Evolutionary conservation across 106 monocot species (phyloP), one percentile per base, ranked within the genome.

Genomic region (Platanthera guangdongensis): DNA sequence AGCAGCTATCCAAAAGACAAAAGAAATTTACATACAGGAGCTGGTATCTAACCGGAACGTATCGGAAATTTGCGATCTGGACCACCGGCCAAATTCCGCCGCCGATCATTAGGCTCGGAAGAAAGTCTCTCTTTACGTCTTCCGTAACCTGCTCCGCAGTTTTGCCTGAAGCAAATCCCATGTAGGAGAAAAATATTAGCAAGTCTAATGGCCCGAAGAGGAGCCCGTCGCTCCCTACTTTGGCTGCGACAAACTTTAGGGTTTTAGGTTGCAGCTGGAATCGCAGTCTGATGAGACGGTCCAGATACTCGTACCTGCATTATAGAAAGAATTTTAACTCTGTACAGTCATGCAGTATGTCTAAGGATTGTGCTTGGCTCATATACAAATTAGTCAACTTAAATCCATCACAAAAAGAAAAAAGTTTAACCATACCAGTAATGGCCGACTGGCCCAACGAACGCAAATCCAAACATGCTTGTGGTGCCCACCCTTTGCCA

Each of bases 11-110:
- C 53, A 94, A 83, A 68, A 97, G 77, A 78, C 97, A 97, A 74
- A 97, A 97, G 13, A 92, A 75, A 82, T 97, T 97, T 73, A 94
- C 97, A 79, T 97, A 97, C 3, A 97, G 94, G 47, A 97, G 91
- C 62, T 97, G 97, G 52, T 94, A 97, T 74, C 88, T 75, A 51
- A 97, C 97, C 0, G 97, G 97, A 54, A 97, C 80, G 81, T 83
- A 97, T 75, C 97, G 82, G 81, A 97, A 97, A 79, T 97, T 97
- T 4, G 87, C 93, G 47, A 97, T 65, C 81, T 97, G 97, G 28
- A 97, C 84, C 6, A 88, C 11, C 9, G 94, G 93, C 97, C 97
- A 97, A 25, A 94, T 75, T 9, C 86, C 83, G 52, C 83, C 87
- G 7, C 85, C 91, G 0, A 94, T 71, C 14, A 88, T 71, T 25